phyloP scores from a whole-genome alignment of 1,284 basidiomycete genomes.

The Paramarasmius palmivorus region DNA sequence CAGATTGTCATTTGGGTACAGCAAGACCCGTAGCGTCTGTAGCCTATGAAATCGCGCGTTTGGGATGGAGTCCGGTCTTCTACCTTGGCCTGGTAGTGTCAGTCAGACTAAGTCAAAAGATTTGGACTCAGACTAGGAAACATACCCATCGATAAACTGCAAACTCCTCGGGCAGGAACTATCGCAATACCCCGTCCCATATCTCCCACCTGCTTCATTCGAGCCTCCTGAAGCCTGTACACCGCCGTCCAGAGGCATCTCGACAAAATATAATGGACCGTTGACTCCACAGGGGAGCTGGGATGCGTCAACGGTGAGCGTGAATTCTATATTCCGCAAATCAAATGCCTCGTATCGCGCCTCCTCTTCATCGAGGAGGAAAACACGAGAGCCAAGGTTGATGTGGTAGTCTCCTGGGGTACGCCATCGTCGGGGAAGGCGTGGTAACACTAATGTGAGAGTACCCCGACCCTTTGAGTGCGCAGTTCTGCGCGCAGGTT shows the following conservation, averaged over 20 bases:
- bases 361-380: conserved; percentile 42
- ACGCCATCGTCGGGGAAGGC: conserved; percentile 54
- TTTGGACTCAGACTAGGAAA: too few relatives aligned
- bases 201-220: conserved; percentile 55
- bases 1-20: too few relatives aligned
- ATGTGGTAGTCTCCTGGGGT: conserved; percentile 26
- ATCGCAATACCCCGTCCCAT: conserved; percentile 56
- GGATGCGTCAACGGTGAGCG: conserved; percentile 58
- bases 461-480: conserved; percentile 62
- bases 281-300: conserved; percentile 58
- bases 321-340: conserved; percentile 40
- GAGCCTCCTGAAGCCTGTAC: conserved; percentile 37
- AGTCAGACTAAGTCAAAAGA: too few relatives aligned
- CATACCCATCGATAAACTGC: conserved; percentile 54
- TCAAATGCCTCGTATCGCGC: conserved; percentile 52
- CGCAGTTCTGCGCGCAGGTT: too few relatives aligned
- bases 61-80: too few relatives aligned
- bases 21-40: too few relatives aligned
- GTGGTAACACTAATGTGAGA: conserved; percentile 41
- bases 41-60: too few relatives aligned
- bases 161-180: conserved; percentile 52
- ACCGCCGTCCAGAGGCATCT: conserved; percentile 55
- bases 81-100: too few relatives aligned
- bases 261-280: conserved; percentile 48
- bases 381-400: conserved; percentile 56